These are phyloP conservation scores for Acacia crassicarpa DNA, from an alignment of 306 rosid species.

Conservation along the genomic window DNA sequence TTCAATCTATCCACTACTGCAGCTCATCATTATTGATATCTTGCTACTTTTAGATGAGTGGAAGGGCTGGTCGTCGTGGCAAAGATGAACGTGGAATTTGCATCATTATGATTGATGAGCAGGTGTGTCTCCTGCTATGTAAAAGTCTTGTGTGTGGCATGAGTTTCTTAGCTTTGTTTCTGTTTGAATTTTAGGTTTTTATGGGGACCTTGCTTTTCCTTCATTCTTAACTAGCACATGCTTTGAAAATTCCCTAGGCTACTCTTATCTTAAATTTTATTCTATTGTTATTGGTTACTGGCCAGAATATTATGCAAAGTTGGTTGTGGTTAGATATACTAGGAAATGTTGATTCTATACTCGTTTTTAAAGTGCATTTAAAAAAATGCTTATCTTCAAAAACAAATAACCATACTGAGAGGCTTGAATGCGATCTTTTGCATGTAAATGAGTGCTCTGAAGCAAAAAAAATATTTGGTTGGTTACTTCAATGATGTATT, in stretches of 20 bases:
- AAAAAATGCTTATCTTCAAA: not conserved
- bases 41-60: slow-evolving; percentile 79
- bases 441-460: not conserved
- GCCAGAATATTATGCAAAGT: not conserved
- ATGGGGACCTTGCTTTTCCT: not conserved
- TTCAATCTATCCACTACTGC: slow-evolving; percentile 5
- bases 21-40: slow-evolving; percentile 4
- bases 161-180: slow-evolving; percentile 2
- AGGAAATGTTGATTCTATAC: not conserved
- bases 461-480: not conserved
- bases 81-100: slow-evolving; percentile 98
- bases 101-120: slow-evolving; percentile 95
- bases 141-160: slow-evolving; percentile 14
- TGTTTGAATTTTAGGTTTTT: not conserved
- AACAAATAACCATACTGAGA: not conserved
- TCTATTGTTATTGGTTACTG: not conserved
- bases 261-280: not conserved
- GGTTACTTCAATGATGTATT: not conserved
- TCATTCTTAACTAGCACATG: not conserved
- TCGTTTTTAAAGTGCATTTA: not conserved
- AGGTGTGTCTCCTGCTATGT: slow-evolving; percentile 50
- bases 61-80: slow-evolving; percentile 99
- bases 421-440: not conserved
- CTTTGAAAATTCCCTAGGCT: slow-evolving; percentile 1
- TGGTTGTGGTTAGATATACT: not conserved